Evolutionary conservation across 31 red algal genomes (phyloP).

Genomic region (Endocladia muricata): DNA sequence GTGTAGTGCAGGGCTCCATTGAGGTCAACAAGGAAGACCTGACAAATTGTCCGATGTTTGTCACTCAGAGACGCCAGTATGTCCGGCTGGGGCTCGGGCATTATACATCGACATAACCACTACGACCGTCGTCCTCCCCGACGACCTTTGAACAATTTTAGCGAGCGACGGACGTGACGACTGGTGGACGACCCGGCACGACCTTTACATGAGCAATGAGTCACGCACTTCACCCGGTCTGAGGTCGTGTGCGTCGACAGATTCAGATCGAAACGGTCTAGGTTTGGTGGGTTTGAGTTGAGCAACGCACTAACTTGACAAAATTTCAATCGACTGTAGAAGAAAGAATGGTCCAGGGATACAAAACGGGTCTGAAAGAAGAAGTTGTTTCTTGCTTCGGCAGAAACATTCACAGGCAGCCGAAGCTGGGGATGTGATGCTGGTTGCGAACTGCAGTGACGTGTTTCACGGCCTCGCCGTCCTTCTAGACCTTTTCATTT

Average conservation of each 20-base stretch:
- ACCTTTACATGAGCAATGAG: neutral
- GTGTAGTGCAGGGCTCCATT: slow-evolving; percentile 4
- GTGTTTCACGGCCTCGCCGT: slow-evolving; percentile 8
- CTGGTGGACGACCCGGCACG: slow-evolving; percentile 23
- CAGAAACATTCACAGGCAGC: neutral
- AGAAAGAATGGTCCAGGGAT: neutral
- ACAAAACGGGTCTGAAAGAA: neutral
- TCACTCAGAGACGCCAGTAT: slow-evolving; percentile 23
- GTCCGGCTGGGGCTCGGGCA: slow-evolving; percentile 14
- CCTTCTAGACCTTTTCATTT: neutral
- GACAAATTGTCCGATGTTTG: neutral
- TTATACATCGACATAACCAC: neutral
- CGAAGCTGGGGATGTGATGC: neutral
- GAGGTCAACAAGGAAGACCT: neutral
- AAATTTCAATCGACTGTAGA: neutral
- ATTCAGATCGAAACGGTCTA: neutral
- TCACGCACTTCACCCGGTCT: neutral
- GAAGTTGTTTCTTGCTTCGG: neutral
- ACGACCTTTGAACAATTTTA: neutral
- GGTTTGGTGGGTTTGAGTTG: slow-evolving; percentile 1
- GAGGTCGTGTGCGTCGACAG: slow-evolving; percentile 14
- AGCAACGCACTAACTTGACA: neutral
- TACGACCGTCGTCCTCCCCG: neutral
- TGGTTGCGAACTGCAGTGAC: neutral
- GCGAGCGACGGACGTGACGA: slow-evolving; percentile 4